Base-by-base conservation (phyloP, 352 stramenopile genomes). In the Globisporangium mamillatum region DNA sequence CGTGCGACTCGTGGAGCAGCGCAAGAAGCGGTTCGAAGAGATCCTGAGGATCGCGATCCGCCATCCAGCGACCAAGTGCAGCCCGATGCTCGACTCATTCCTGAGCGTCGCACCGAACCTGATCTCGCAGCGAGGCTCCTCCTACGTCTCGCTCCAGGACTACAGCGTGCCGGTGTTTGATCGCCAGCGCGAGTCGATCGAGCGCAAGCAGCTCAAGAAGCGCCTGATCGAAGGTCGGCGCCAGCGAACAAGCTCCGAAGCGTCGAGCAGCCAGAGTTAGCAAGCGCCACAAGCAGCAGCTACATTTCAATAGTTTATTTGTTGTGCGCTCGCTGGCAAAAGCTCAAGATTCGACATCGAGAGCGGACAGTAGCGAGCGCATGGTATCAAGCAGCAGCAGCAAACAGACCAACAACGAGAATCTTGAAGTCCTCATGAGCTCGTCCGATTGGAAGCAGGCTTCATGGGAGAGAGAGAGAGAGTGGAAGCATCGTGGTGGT, bases 21-120 rank as follows among this genome's bases (percentile, higher is more conserved):
- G 88, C 58, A 92, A 93, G 66, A 84, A 83, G 66, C 77, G 80
- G 3, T 93, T 95, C 68, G 83, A 95, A 55, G 84, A 93, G 74
- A 95, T 95, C 61, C 71, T 95, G 16, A 71, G 81, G 9, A 80
- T 93, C 20, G 88, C 84, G 3, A 93, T 93, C 34, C 82, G 81
- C 29, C 88, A 95, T 64, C 81, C 88, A 0, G 84, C 84, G 25
- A 92, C 86, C 9, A 86, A 86, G 46, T 77, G 67, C 67, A 89
- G 84, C 70, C 16, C 71, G 8, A 80, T 90, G 16, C 70, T 95
- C 58, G 81, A 93, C 46, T 77, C 82, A 36, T 95, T 95, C 63
- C 64, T 95, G 52, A 93, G 85, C 70, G 80, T 93, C n/a, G 76
- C 79, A 41, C 79, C 79, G 1, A 80, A 73, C 36, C 68, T 82